phyloP scores from a whole-genome alignment of 1,139 yeast species.

The Yamadazyma mexicana region DNA sequence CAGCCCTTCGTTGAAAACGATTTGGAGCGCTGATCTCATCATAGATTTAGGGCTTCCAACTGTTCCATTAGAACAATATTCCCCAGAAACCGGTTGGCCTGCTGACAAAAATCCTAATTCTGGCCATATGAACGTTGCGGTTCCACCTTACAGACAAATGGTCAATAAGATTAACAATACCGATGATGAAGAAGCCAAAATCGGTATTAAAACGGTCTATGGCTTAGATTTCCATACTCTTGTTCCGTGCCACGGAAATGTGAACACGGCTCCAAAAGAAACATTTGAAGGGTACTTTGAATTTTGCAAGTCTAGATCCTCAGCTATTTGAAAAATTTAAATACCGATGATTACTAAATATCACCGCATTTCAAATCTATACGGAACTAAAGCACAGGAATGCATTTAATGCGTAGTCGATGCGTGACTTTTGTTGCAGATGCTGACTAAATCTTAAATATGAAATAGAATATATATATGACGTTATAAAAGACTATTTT shows the following conservation, averaged over 20 bases:
- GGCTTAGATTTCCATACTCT: slow-evolving; percentile 47
- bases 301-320: slow-evolving; percentile 4
- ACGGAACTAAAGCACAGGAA: no score
- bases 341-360: background rate
- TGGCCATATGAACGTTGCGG: slow-evolving; percentile 39
- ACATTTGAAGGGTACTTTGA: slow-evolving; percentile 17
- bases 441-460: no score
- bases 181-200: slow-evolving; percentile 13
- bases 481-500: no score
- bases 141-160: slow-evolving; percentile 28
- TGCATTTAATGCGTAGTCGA: no score
- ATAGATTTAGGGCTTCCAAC: slow-evolving; percentile 41
- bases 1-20: slow-evolving; percentile 42
- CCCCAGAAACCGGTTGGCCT: slow-evolving; percentile 44
- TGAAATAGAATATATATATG: no score
- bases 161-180: slow-evolving; percentile 24
- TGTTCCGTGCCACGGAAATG: slow-evolving; percentile 59
- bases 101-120: slow-evolving; percentile 33
- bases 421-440: no score
- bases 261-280: slow-evolving; percentile 45
- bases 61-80: slow-evolving; percentile 25
- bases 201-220: slow-evolving; percentile 34
- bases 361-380: background rate
- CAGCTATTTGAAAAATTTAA: background rate
- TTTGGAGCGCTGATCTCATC: slow-evolving; percentile 56